phyloP scores from a whole-genome alignment of 208 protist species.

The Wallacemonas collosoma region DNA sequence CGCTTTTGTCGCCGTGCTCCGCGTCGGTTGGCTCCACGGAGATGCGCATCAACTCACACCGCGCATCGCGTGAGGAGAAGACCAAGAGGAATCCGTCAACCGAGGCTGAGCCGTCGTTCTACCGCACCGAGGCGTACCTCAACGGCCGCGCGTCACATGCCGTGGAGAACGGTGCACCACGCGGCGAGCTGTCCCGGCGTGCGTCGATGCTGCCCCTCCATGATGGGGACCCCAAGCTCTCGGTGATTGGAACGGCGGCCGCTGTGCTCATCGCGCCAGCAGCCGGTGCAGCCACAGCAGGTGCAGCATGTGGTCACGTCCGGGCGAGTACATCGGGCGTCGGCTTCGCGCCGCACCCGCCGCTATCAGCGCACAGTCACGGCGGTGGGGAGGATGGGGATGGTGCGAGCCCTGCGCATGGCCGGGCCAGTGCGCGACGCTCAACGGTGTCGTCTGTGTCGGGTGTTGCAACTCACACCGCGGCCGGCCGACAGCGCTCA shows the following conservation, averaged over 20 bases:
- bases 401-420: no score
- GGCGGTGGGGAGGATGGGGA: no score
- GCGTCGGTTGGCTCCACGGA: neutral
- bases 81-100: neutral
- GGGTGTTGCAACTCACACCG: no score
- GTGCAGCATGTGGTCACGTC: neutral
- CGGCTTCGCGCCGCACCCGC: neutral
- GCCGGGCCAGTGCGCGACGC: no score
- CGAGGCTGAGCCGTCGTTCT: slow-evolving; percentile 14
- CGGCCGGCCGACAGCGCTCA: no score
- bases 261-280: neutral
- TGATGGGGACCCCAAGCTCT: slow-evolving; percentile 10
- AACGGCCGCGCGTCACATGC: neutral
- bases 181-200: neutral
- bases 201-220: slow-evolving; percentile 12
- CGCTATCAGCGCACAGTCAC: neutral
- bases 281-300: neutral
- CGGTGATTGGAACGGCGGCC: slow-evolving; percentile 9
- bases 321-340: neutral
- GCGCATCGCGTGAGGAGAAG: neutral
- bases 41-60: neutral
- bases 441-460: no score
- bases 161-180: no score
- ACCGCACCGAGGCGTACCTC: slow-evolving; percentile 23
- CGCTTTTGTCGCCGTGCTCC: neutral